phyloP scores from a whole-genome alignment of 2,329 filamentous ascomycete genomes.

The Arthrobotrys entomopaga region DNA sequence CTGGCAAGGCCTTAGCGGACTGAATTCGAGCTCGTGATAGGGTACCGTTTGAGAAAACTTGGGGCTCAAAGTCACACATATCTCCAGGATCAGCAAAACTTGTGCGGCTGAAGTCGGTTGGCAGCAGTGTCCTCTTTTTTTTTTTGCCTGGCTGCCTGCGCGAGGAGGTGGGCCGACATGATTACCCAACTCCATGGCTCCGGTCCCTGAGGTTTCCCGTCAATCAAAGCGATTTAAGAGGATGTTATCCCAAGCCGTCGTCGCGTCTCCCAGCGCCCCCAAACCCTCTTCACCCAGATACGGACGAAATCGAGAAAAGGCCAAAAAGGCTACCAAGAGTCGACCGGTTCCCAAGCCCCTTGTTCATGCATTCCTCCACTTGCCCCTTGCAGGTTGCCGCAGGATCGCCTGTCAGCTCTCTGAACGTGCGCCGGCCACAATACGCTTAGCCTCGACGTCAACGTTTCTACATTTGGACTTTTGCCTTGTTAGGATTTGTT shows the following conservation, averaged over 20 bases:
- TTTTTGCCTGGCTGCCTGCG: slow-evolving; percentile 38
- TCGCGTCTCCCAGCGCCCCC: slow-evolving; percentile 26
- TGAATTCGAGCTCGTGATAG: slow-evolving; percentile 48
- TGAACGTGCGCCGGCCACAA: slow-evolving; percentile 48
- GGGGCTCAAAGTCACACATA: slow-evolving; percentile 46
- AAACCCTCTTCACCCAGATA: slow-evolving; percentile 39
- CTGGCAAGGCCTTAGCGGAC: slow-evolving; percentile 22
- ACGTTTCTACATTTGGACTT: slow-evolving; percentile 54
- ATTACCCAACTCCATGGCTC: slow-evolving; percentile 54
- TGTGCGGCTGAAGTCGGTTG: slow-evolving; percentile 55
- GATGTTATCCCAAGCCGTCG: slow-evolving; percentile 49
- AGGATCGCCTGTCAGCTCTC: slow-evolving; percentile 55
- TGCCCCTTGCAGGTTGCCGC: slow-evolving; percentile 54
- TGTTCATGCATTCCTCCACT: slow-evolving; percentile 56
- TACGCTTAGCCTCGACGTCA: slow-evolving; percentile 55
- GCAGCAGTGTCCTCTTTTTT: slow-evolving; percentile 1
- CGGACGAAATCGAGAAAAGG: slow-evolving; percentile 16
- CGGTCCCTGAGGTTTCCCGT: slow-evolving; percentile 30
- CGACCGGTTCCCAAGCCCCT: slow-evolving; percentile 50
- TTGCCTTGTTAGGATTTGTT: slow-evolving; percentile 39
- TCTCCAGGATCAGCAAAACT: slow-evolving; percentile 42
- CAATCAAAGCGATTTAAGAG: slow-evolving; percentile 46
- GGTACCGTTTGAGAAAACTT: slow-evolving; percentile 27
- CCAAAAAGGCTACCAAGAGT: slow-evolving; percentile 27
- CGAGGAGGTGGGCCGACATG: slow-evolving; percentile 6